phyloP scores from a whole-genome alignment of 306 rosid species.

The Prunus davidiana region DNA sequence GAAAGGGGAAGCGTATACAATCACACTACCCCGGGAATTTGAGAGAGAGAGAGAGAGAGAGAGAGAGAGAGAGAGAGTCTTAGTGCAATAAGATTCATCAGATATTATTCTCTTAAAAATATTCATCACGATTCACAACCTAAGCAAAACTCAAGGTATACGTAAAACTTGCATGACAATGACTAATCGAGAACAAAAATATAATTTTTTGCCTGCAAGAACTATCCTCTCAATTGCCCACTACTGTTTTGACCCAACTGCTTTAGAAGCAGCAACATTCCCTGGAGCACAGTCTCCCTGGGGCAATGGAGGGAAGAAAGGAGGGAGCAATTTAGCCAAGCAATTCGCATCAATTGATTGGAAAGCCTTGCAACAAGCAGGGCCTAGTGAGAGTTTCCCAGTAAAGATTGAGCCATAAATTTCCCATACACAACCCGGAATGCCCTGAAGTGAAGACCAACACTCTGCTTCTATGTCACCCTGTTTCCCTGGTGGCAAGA shows the following conservation, averaged over 20 bases:
- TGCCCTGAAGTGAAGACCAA: conserved; percentile 5
- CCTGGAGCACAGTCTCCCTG: background rate
- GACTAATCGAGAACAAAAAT: background rate
- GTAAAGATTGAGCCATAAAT: background rate
- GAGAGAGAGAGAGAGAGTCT: no score
- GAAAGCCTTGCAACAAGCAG: conserved; percentile 24
- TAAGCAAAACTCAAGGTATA: no score
- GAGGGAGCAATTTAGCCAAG: conserved; percentile 16
- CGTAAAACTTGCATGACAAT: background rate
- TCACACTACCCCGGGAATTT: no score
- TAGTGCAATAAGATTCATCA: no score
- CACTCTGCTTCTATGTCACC: background rate
- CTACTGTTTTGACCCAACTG: background rate
- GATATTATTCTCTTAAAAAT: no score
- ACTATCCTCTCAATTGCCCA: background rate
- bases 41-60: no score
- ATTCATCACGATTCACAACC: background rate
- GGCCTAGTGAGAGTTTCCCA: background rate
- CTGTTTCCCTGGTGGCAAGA: background rate
- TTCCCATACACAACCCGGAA: background rate
- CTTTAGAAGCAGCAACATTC: background rate
- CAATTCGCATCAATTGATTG: background rate
- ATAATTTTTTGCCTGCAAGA: background rate
- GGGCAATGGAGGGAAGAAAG: conserved; percentile 7
- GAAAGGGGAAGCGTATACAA: no score